Conservation (phyloP, 106 monocot species). For the Dendrobium chrysotoxum region DNA sequence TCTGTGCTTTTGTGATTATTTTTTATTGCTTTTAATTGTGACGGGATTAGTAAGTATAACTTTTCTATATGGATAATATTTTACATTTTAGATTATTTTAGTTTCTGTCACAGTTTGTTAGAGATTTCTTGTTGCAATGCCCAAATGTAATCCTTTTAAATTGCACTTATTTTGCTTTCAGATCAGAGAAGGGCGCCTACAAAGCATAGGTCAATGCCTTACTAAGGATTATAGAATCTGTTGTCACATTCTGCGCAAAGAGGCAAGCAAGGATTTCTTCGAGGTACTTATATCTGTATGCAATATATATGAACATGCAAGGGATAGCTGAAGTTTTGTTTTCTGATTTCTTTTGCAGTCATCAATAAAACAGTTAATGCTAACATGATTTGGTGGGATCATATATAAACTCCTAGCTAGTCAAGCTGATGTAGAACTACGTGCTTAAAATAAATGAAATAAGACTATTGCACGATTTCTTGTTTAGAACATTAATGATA, state of each 20-base stretch:
- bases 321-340: not conserved
- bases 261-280: conserved; percentile 78
- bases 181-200: conserved; percentile 84
- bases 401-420: no score
- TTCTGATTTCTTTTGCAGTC: no score
- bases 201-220: conserved; percentile 63
- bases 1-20: not conserved
- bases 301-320: not conserved
- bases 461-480: no score
- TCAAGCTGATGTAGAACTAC: no score
- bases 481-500: no score
- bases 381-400: no score
- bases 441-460: no score
- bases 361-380: no score
- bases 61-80: not conserved
- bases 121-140: not conserved
- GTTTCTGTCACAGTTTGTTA: not conserved
- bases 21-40: not conserved
- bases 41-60: no score
- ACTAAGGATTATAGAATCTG: conserved; percentile 54
- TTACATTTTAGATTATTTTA: not conserved
- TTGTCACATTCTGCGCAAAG: conserved; percentile 68
- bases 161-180: conserved; percentile 12
- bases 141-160: not conserved
- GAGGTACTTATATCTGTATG: conserved; percentile 37